Conservation (phyloP, 768 basidiomycete genomes). For the Tulasnella sp. region DNA sequence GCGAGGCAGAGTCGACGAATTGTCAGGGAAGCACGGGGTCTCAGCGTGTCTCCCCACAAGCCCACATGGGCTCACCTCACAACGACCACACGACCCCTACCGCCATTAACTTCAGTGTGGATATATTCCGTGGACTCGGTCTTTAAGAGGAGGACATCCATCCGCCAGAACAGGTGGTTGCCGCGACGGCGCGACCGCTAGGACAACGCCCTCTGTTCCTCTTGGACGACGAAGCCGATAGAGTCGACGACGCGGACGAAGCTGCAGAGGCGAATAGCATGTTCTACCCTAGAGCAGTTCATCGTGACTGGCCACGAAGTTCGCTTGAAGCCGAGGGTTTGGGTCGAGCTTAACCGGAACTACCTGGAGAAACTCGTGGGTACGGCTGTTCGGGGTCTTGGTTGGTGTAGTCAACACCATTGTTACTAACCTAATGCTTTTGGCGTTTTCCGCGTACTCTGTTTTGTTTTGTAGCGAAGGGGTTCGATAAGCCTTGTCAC, state of each 20-base stretch:
- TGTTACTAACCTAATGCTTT: neutral
- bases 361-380: slow-evolving; percentile 86
- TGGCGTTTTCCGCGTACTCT: neutral
- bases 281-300: slow-evolving; percentile 43
- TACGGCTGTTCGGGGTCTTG: too few relatives aligned
- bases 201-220: slow-evolving; percentile 19
- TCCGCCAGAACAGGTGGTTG: neutral
- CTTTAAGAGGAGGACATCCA: slow-evolving; percentile 12
- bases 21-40: neutral
- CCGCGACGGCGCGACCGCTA: neutral
- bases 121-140: slow-evolving; percentile 18
- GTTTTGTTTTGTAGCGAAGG: slow-evolving; percentile 54
- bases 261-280: neutral
- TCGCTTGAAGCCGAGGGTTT: slow-evolving; percentile 80
- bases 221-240: slow-evolving; percentile 14
- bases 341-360: slow-evolving; percentile 90
- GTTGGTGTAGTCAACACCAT: too few relatives aligned
- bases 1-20: neutral
- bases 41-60: neutral
- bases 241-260: neutral
- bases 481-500: slow-evolving; percentile 57
- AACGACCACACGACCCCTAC: neutral
- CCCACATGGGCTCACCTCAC: neutral
- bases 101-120: slow-evolving; percentile 9
- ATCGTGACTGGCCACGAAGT: slow-evolving; percentile 79